These are phyloP conservation scores for Macadamia tetraphylla DNA, from an alignment of 164 flowering plant species.

Conservation along the genomic window DNA sequence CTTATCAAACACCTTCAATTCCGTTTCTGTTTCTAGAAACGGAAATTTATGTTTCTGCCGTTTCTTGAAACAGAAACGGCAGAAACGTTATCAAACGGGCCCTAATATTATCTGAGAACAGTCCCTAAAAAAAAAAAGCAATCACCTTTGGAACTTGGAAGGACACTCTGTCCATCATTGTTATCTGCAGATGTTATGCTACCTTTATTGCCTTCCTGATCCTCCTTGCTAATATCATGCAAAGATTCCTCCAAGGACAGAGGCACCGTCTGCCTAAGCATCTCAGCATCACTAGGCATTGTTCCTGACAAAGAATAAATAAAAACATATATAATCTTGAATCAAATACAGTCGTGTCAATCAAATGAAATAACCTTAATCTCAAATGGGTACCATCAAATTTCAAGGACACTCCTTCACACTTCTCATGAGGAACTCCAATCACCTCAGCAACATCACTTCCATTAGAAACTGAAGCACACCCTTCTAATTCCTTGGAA, in stretches of 20 bases:
- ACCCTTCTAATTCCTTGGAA: conserved; percentile 12
- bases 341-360: too few relatives aligned
- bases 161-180: conserved; percentile 4
- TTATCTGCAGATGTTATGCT: conserved; percentile 10
- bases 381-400: conserved; percentile 12
- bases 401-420: conserved; percentile 6
- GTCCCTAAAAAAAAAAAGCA: neutral
- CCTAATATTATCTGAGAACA: neutral
- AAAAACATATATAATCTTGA: neutral
- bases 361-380: too few relatives aligned
- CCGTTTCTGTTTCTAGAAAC: too few relatives aligned
- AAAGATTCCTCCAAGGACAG: conserved; percentile 14
- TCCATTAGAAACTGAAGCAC: conserved; percentile 11
- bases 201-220: conserved; percentile 12
- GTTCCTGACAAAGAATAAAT: conserved; percentile 6
- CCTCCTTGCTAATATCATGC: conserved; percentile 8
- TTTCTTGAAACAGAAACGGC: too few relatives aligned
- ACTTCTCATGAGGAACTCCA: conserved; percentile 8
- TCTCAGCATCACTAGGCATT: conserved; percentile 6
- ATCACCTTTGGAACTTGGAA: conserved; percentile 17
- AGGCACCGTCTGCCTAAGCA: neutral
- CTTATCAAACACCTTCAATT: too few relatives aligned
- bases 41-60: too few relatives aligned
- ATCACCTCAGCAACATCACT: conserved; percentile 14
- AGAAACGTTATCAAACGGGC: too few relatives aligned